A percentile compares a stretch with the other conserved stretches of the same genome.
Evolutionary conservation across 2,329 filamentous ascomycete genomes (phyloP).

Genomic region (Akanthomyces muscarius): DNA sequence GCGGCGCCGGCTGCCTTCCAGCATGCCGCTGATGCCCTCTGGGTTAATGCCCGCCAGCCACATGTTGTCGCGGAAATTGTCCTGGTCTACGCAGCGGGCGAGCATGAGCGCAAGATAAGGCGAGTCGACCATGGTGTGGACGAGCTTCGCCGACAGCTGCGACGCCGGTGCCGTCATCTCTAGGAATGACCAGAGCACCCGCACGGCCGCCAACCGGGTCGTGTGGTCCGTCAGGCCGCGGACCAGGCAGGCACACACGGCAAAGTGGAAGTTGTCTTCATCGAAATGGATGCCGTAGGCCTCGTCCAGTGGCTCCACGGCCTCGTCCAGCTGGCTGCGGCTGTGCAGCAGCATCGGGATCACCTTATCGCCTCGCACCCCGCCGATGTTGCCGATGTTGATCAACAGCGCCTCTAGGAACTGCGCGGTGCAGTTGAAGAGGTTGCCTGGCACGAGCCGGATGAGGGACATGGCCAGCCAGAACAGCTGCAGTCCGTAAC

Average conservation of each 20-base stretch:
- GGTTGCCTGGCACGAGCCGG: slow-evolving; percentile 55
- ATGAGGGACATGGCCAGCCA: slow-evolving; percentile 66
- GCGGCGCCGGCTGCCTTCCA: slow-evolving; percentile 25
- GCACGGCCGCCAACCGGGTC: slow-evolving; percentile 55
- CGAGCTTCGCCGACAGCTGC: slow-evolving; percentile 21
- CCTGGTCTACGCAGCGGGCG: slow-evolving; percentile 50
- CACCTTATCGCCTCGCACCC: slow-evolving; percentile 57
- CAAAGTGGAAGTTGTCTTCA: slow-evolving; percentile 62
- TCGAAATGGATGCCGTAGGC: slow-evolving; percentile 64
- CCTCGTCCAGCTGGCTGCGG: slow-evolving; percentile 56
- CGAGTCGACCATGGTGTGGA: slow-evolving; percentile 33
- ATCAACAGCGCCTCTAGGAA: slow-evolving; percentile 62
- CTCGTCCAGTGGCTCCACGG: slow-evolving; percentile 58
- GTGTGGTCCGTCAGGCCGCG: slow-evolving; percentile 60
- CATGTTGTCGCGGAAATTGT: slow-evolving; percentile 60
- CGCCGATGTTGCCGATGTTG: slow-evolving; percentile 59
- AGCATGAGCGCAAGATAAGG: slow-evolving; percentile 60
- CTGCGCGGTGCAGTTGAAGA: slow-evolving; percentile 63
- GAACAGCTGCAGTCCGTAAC: slow-evolving; percentile 65
- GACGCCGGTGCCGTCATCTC: slow-evolving; percentile 28
- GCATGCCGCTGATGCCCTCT: slow-evolving; percentile 28
- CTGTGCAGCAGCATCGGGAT: slow-evolving; percentile 58
- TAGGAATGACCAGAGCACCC: slow-evolving; percentile 59
- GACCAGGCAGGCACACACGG: slow-evolving; percentile 60
- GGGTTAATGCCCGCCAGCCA: slow-evolving; percentile 56